phyloP scores from a whole-genome alignment of 2,329 filamentous ascomycete genomes.

The Daldinia eschscholtzii region DNA sequence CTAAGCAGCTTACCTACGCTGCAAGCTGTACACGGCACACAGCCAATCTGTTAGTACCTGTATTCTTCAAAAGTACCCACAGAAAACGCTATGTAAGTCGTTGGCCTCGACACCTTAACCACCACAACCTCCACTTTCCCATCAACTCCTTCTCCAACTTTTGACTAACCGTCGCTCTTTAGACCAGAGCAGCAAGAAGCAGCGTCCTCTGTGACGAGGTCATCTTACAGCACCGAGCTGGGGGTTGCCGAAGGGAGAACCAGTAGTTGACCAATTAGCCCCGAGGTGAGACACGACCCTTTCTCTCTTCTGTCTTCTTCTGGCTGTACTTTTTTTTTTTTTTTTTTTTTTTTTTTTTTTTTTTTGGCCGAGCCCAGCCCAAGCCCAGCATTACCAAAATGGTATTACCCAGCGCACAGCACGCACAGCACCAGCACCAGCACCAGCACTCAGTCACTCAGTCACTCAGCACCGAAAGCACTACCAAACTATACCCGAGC shows the following conservation, averaged over 20 bases:
- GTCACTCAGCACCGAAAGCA: constrained; percentile 12
- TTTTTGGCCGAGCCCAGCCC: background rate
- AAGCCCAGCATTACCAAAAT: background rate
- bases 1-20: background rate
- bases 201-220: constrained; percentile 38
- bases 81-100: constrained; percentile 38
- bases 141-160: constrained; percentile 37
- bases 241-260: constrained; percentile 43
- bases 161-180: constrained; percentile 35
- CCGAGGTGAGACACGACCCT: constrained; percentile 50
- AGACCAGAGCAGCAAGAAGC: constrained; percentile 32
- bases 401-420: constrained; percentile 5
- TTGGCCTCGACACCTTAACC: constrained; percentile 36
- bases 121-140: constrained; percentile 43
- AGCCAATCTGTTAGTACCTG: constrained; percentile 29
- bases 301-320: constrained; percentile 34
- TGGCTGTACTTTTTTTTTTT: background rate
- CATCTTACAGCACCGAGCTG: constrained; percentile 35
- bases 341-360: too few relatives aligned
- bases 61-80: constrained; percentile 25
- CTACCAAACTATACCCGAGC: too few relatives aligned
- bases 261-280: constrained; percentile 31
- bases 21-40: constrained; percentile 1
- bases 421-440: background rate
- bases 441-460: background rate